Conservation (phyloP, 2,329 filamentous ascomycete genomes). For the Nemania sp. region DNA sequence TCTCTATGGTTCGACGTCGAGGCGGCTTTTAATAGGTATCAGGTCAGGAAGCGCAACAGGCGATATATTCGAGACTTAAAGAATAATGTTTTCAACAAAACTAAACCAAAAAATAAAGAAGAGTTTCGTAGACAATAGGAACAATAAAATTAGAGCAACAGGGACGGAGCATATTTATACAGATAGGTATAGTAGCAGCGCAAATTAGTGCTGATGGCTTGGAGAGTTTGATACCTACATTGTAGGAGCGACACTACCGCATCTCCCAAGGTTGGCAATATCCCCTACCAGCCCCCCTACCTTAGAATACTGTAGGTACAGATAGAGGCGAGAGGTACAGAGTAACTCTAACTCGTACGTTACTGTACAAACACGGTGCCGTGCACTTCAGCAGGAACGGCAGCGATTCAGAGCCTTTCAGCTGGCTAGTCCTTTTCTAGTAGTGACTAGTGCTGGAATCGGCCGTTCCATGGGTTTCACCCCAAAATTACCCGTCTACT, state of each 20-base stretch:
- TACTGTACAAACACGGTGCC: not conserved
- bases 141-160: not conserved
- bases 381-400: slow-evolving; percentile 2
- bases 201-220: not conserved
- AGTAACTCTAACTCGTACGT: slow-evolving; percentile 5
- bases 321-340: no score
- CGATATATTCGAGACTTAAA: not conserved
- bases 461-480: slow-evolving; percentile 15
- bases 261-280: not conserved
- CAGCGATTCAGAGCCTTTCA: slow-evolving; percentile 1
- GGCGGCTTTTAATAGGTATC: not conserved
- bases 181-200: not conserved
- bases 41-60: not conserved
- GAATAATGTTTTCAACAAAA: not conserved
- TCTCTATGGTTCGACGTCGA: not conserved
- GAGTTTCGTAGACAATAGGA: not conserved
- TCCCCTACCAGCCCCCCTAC: no score
- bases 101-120: not conserved
- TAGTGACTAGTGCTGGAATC: not conserved
- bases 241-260: not conserved
- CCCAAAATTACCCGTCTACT: slow-evolving; percentile 34
- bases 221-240: not conserved
- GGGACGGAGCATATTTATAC: not conserved
- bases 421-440: not conserved
- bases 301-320: no score